phyloP scores from a whole-genome alignment of 306 rosid species.

The Astragalus glycyphyllos region DNA sequence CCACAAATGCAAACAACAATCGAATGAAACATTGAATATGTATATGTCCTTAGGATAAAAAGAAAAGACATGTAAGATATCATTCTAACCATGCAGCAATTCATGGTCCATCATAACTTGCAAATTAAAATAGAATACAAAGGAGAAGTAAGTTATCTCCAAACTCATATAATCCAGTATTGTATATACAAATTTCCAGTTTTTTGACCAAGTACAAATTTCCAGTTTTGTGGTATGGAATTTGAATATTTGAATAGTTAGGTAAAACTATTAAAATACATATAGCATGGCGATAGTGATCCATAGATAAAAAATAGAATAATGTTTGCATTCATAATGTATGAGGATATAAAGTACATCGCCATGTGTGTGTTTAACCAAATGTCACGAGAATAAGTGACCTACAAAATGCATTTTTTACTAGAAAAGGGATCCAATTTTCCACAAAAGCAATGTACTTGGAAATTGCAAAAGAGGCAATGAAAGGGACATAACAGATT shows the following conservation, averaged over 20 bases:
- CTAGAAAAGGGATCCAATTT: not conserved
- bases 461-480: constrained; percentile 22
- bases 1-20: constrained; percentile 4
- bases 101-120: constrained; percentile 3
- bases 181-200: constrained; percentile 3
- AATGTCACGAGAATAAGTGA: not conserved
- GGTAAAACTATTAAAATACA: constrained; percentile 13
- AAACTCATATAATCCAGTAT: not conserved
- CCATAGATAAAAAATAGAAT: not conserved
- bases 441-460: constrained; percentile 14
- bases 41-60: constrained; percentile 14
- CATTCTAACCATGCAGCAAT: constrained; percentile 7
- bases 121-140: not conserved
- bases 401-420: not conserved
- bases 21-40: constrained; percentile 2
- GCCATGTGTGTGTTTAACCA: not conserved
- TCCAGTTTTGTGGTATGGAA: constrained; percentile 14
- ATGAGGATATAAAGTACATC: not conserved
- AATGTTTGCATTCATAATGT: not conserved
- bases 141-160: constrained; percentile 11
- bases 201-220: constrained; percentile 10
- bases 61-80: constrained; percentile 20
- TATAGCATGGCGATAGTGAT: not conserved
- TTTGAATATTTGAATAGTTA: not conserved
- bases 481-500: constrained; percentile 1